A percentile compares a stretch with the other conserved stretches of the same genome.
Evolutionary conservation across 805 yeast species (phyloP).

Genomic region (Dipodascus albidus): DNA sequence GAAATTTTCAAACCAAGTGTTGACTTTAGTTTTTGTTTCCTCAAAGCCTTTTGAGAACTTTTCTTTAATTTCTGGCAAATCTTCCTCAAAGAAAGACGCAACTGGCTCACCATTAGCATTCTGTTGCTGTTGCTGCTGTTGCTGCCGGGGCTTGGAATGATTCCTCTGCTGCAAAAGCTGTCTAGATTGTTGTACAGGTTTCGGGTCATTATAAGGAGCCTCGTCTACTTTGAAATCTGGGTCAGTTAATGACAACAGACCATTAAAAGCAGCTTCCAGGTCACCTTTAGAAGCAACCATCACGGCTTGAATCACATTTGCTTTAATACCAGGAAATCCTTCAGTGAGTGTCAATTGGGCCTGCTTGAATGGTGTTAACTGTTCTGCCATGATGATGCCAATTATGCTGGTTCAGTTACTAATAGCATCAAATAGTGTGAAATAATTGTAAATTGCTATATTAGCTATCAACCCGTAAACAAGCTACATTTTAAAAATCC

Average conservation of each 20-base stretch:
- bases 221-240: conserved; percentile 20
- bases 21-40: conserved; percentile 66
- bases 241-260: conserved; percentile 68
- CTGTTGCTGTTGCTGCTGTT: conserved; percentile 9
- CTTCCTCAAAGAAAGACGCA: conserved; percentile 24
- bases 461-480: too few relatives aligned
- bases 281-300: conserved; percentile 77
- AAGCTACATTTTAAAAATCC: too few relatives aligned
- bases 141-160: conserved; percentile 61
- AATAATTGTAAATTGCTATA: too few relatives aligned
- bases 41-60: conserved; percentile 64
- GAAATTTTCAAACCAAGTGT: conserved; percentile 66
- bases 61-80: conserved; percentile 45
- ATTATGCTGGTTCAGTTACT: too few relatives aligned
- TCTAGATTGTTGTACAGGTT: conserved; percentile 21
- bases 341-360: conserved; percentile 55
- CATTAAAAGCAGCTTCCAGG: conserved; percentile 80
- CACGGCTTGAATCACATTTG: conserved; percentile 59
- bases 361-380: conserved; percentile 36
- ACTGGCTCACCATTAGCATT: conserved; percentile 2
- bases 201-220: conserved; percentile 22
- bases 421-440: not conserved
- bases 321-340: conserved; percentile 78
- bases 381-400: not conserved
- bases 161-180: conserved; percentile 61